Evolutionary conservation across 176 grass and related monocot species (phyloP), one percentile per base, ranked within the genome.

Genomic region (Eragrostis nindensis): DNA sequence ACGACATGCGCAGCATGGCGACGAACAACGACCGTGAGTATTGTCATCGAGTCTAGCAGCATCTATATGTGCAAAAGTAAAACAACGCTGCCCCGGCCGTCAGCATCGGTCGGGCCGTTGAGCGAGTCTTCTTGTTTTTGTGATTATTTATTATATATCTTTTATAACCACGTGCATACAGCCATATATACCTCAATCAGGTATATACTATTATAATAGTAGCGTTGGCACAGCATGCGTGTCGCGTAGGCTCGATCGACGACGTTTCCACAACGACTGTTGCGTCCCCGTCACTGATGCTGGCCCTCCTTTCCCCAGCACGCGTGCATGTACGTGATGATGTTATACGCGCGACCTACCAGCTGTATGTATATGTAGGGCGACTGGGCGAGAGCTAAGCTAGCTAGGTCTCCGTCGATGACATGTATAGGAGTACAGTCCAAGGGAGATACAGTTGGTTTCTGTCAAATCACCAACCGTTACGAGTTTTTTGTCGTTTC

Each of bases 81-180:
- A 36, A 30, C 30, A 9, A 13, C 25, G 25, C 10, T 5, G 48
- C 36, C 54, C 17, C n/a, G n/a, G n/a, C n/a, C 3, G 66, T 70
- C 78, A 80, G 10, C 66, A 70, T 80, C 78, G 78, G 40, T 46
- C 39, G 65, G 32, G 18, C 32, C 2, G 8, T 25, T 46, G 62
- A 62, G 76, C 52, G 76, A 79, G 21, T 61, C 45, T 50, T 66
- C 54, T 7, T 29, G 38, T 2, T 17, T 39, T 36, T 36, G 32
- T 4, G 1, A 36, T 36, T 36, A 36, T n/a, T n/a, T n/a, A n/a
- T n/a, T n/a, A n/a, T n/a, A n/a, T n/a, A n/a, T n/a, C n/a, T n/a
- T n/a, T n/a, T n/a, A n/a, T n/a, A n/a, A n/a, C n/a, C n/a, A n/a
- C n/a, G n/a, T n/a, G n/a, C n/a, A n/a, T 36, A 36, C 32, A 4